Base-by-base conservation (phyloP, 1,139 yeast genomes). In the Protomyces inouyei region DNA sequence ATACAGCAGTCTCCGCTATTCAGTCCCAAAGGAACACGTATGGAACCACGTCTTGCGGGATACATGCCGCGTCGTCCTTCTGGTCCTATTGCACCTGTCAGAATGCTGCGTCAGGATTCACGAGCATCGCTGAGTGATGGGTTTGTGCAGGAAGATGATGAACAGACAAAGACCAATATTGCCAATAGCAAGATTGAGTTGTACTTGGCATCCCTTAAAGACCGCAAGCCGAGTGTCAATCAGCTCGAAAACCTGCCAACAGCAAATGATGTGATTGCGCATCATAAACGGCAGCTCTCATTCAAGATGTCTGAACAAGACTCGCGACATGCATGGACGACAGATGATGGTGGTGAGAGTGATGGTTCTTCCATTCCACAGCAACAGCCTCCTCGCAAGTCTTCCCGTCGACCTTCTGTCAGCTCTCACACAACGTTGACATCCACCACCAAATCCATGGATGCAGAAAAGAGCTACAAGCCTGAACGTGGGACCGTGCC, bases 181-280 rank as follows among this genome's bases (percentile, higher is more conserved):
- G 57, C 57, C 38, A 59, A 40, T 40, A 55, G 54, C 57, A 52
- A 59, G 36, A 59, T 59, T 35, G 63, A 59, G 14, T 40, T 38
- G 18, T 59, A 52, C 23, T 45, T 59, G 18, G 63, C 53, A 14
- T 52, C 63, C 4, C 53, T 59, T 9, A 55, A 51, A 9, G 55
- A 46, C 14, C 28, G 45, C 25, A 46, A 51, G 35, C 36, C 35
- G 9, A 28, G 32, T n/a, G 48, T 43, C 48, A n/a, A 16, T 21
- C 21, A 43, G 23, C 48, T 43, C 12, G 48, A 43, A n/a, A 32
- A 32, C 4, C 16, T 37, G 43, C 43, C 28, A 6, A n/a, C 54
- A 2, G 52, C 60, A 6, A 18, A 18, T 53, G 45, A 46, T 18
- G 59, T 55, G 25, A n/a, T 55, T 48, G 52, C 52, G 38, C 32